These are phyloP conservation scores for Yamadazyma ubonensis DNA, from an alignment of 805 yeast species.

Conservation along the genomic window DNA sequence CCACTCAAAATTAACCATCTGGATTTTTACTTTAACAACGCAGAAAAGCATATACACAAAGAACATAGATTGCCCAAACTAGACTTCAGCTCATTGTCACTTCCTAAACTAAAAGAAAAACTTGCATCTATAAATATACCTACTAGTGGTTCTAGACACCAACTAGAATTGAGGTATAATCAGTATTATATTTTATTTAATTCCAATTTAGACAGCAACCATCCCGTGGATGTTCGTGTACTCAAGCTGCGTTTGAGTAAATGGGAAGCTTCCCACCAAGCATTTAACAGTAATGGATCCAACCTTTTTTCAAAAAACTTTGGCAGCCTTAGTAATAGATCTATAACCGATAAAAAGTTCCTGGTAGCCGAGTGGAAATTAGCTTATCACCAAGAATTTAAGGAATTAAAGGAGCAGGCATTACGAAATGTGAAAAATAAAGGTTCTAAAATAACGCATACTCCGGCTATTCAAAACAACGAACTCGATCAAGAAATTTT, in stretches of 20 bases:
- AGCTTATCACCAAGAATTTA: slow-evolving; percentile 40
- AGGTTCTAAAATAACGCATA: slow-evolving; percentile 4
- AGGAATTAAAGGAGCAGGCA: slow-evolving; percentile 37
- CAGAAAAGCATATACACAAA: slow-evolving; percentile 25
- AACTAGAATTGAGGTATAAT: slow-evolving; percentile 67
- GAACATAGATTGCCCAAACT: slow-evolving; percentile 56
- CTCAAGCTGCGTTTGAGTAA: slow-evolving; percentile 55
- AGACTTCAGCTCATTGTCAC: slow-evolving; percentile 59
- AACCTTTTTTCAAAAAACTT: slow-evolving; percentile 22
- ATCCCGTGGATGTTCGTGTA: slow-evolving; percentile 57
- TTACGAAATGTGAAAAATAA: slow-evolving; percentile 12
- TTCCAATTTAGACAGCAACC: slow-evolving; percentile 71
- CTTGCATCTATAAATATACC: slow-evolving; percentile 56
- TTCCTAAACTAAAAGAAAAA: slow-evolving; percentile 60
- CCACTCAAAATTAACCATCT: slow-evolving; percentile 16
- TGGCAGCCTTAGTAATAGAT: slow-evolving; percentile 22
- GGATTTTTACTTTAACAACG: slow-evolving; percentile 33
- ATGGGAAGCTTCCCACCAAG: slow-evolving; percentile 61
- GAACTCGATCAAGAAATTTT: background rate
- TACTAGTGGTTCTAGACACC: slow-evolving; percentile 58
- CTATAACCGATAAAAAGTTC: slow-evolving; percentile 47
- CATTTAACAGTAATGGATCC: slow-evolving; percentile 23
- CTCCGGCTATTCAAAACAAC: slow-evolving; percentile 4
- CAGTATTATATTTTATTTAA: slow-evolving; percentile 79
- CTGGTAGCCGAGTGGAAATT: slow-evolving; percentile 45